Evolutionary conservation across 148 eudicot species (phyloP), one percentile per base, ranked within the genome.

Genomic region (Rhododendron vialii): DNA sequence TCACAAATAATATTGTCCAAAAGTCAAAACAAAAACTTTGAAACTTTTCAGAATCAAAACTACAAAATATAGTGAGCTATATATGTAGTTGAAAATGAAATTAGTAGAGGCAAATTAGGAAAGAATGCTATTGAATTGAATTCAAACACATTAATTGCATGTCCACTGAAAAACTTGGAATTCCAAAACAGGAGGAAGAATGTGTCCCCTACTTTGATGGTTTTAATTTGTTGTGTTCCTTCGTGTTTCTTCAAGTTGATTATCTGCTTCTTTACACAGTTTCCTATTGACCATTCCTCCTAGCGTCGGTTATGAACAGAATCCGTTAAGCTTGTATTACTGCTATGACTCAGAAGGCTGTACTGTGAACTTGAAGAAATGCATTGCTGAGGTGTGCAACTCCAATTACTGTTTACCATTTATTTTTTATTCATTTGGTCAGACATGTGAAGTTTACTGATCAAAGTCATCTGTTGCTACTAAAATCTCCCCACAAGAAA

Each of bases 291-390:
- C 99, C 33, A 92, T 96, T 83, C 98, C 99, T 82, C 92, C 98
- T 81, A 96, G 98, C 85, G 96, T 95, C 84, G 99, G 99, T 83
- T 96, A 96, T 90, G 95, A 88, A 55, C 96, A 96, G 87, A 96
- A 95, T 89, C 99, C 99, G 38, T 87, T 96, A 90, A 95, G 98
- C 88, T 48, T 96, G 83, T 96, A 96, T 83, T 96, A 96, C 84
- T 96, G 99, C 89, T 95, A 94, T 84, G 98, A 96, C 63, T 24
- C 80, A 13, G 95, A 95, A 88, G 93, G 88, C 88, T 88, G 93
- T 36, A 77, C 80, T 17, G 50, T 76, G 78, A 90, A 11, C 78
- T 88, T 96, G 91, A 95, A 90, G 92, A 94, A 90, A 90, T 96
- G 99, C 89, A 95, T 96, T 67, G 99, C 99, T 69, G 98, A 96